phyloP scores from a whole-genome alignment of 495 filamentous ascomycete species.

The Neurospora sp. region DNA sequence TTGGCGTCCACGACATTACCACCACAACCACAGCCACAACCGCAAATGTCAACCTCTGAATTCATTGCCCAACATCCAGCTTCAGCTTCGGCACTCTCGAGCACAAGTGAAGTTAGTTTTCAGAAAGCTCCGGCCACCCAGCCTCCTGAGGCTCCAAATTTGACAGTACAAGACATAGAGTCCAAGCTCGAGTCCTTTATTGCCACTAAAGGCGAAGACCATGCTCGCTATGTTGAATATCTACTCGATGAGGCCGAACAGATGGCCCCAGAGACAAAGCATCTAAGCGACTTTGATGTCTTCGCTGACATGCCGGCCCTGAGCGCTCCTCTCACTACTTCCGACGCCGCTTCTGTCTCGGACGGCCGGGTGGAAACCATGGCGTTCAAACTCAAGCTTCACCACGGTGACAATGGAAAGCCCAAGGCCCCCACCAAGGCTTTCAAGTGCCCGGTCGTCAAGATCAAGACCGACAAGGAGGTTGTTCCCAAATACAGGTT shows the following conservation, averaged over 20 bases:
- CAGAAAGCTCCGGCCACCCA: neutral
- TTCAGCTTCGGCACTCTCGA: neutral
- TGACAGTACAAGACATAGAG: conserved; percentile 27
- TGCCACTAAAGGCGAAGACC: conserved; percentile 24
- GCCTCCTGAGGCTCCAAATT: conserved; percentile 25
- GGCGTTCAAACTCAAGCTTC: conserved; percentile 32
- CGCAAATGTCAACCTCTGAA: neutral
- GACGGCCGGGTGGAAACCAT: conserved; percentile 13
- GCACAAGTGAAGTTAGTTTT: neutral
- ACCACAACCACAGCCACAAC: neutral
- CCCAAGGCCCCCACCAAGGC: conserved; percentile 28
- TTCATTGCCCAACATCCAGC: neutral
- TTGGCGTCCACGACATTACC: neutral
- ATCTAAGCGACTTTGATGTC: conserved; percentile 25
- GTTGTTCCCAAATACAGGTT: conserved; percentile 33
- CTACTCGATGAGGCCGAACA: conserved; percentile 31
- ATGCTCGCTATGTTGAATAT: conserved; percentile 26
- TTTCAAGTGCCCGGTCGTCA: conserved; percentile 19
- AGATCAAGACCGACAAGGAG: conserved; percentile 30
- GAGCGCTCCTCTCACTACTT: neutral
- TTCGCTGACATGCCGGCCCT: conserved; percentile 29
- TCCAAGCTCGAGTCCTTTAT: conserved; percentile 16
- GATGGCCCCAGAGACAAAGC: conserved; percentile 22
- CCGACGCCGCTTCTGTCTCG: conserved; percentile 7
- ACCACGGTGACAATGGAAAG: conserved; percentile 22